These are phyloP conservation scores for Phialemoniopsis sp. DNA, from an alignment of 2,329 filamentous ascomycete genomes.

Conservation along the genomic window DNA sequence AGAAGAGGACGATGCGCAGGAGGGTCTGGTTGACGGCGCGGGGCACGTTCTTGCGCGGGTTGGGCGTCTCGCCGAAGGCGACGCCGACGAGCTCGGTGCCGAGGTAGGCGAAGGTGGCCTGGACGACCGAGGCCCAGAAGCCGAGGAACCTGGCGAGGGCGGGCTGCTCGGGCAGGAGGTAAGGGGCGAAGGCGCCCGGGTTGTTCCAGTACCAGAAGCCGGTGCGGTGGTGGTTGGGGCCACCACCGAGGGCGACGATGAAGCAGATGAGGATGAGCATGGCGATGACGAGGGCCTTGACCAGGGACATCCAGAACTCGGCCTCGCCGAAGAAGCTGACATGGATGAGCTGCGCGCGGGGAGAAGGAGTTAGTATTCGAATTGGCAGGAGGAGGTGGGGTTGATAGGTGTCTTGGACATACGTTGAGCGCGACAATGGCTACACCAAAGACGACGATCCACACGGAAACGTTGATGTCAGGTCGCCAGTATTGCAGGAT, in stretches of 20 bases:
- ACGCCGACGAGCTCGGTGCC: slow-evolving; percentile 63
- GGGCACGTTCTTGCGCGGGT: slow-evolving; percentile 63
- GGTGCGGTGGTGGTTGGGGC: slow-evolving; percentile 26
- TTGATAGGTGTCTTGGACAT: neutral
- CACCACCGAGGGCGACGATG: slow-evolving; percentile 32
- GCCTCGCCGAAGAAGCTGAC: slow-evolving; percentile 40
- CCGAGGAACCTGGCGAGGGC: slow-evolving; percentile 24
- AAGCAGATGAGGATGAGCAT: slow-evolving; percentile 31
- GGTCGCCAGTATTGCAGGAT: slow-evolving; percentile 31
- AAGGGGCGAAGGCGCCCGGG: slow-evolving; percentile 35
- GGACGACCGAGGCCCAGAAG: slow-evolving; percentile 30
- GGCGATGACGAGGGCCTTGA: slow-evolving; percentile 39
- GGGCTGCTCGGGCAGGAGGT: slow-evolving; percentile 12
- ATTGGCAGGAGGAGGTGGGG: neutral
- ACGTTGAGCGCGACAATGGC: slow-evolving; percentile 29
- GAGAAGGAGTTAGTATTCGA: neutral
- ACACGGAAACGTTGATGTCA: slow-evolving; percentile 30
- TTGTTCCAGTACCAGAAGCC: slow-evolving; percentile 40
- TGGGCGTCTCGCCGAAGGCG: slow-evolving; percentile 64
- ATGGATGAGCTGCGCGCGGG: slow-evolving; percentile 20
- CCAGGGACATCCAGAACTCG: slow-evolving; percentile 41
- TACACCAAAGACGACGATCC: slow-evolving; percentile 27
- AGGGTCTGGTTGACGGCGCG: slow-evolving; percentile 66
- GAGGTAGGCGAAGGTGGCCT: slow-evolving; percentile 32
- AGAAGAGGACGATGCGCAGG: slow-evolving; percentile 67